phyloP scores from a whole-genome alignment of 2,329 filamentous ascomycete species.

The Coleophoma eucalyptorum region DNA sequence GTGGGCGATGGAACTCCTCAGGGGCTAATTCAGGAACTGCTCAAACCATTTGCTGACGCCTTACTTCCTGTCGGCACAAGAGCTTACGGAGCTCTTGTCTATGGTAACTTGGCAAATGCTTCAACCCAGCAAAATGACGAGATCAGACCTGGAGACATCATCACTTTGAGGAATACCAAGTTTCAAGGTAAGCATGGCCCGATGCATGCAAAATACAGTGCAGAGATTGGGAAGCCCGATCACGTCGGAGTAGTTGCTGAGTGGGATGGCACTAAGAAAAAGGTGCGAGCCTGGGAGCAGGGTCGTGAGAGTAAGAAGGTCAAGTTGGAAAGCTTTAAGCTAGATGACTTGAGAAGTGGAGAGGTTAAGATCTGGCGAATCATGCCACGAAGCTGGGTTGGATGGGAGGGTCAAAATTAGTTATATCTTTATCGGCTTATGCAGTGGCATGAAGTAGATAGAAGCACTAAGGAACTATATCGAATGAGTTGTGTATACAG shows the following conservation, averaged over 20 bases:
- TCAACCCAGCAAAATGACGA: conserved; percentile 87
- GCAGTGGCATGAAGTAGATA: too few species aligned
- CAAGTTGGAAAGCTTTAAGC: conserved; percentile 88
- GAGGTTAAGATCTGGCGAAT: conserved; percentile 98
- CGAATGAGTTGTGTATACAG: too few species aligned
- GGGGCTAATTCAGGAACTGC: conserved; percentile 72
- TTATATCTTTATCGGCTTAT: neutral
- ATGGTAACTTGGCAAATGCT: conserved; percentile 92
- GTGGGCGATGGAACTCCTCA: conserved; percentile 83
- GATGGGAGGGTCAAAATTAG: conserved; percentile 69
- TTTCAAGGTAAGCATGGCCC: conserved; percentile 95
- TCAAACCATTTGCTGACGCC: conserved; percentile 69
- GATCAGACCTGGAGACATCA: conserved; percentile 88
- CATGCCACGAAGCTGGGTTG: conserved; percentile 88
- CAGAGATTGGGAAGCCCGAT: conserved; percentile 80
- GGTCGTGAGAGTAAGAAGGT: conserved; percentile 91
- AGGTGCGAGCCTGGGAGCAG: conserved; percentile 93
- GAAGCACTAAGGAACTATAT: too few species aligned
- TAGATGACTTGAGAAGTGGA: conserved; percentile 86
- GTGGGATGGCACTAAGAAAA: conserved; percentile 99
- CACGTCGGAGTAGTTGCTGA: conserved; percentile 91
- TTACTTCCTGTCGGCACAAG: conserved; percentile 83
- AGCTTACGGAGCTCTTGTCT: conserved; percentile 87
- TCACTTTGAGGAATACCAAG: conserved; percentile 86
- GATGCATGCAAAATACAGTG: conserved; percentile 90